These are phyloP conservation scores for Hylodesmum podocarpum DNA, from an alignment of 306 rosid genomes.

Conservation along the genomic window DNA sequence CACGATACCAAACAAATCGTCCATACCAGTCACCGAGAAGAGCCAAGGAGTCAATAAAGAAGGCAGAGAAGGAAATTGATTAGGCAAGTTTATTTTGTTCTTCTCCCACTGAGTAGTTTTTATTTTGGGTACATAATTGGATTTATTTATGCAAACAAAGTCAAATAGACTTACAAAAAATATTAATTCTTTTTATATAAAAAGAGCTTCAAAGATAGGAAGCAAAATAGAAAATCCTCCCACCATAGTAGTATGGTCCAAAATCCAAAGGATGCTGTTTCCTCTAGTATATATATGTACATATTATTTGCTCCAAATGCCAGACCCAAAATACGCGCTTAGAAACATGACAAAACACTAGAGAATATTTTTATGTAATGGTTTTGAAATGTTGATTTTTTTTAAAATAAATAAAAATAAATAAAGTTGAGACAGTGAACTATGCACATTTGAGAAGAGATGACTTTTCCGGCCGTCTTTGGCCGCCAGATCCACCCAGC, in stretches of 20 bases:
- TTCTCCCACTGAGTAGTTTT: neutral
- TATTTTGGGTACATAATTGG: neutral
- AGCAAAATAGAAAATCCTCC: neutral
- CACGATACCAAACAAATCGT: conserved; percentile 18
- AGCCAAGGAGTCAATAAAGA: neutral
- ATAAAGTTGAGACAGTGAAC: neutral
- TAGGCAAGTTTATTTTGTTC: neutral
- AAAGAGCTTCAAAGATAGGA: neutral
- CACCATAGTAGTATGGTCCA: neutral
- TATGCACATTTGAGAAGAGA: neutral
- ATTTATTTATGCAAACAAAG: neutral
- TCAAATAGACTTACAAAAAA: neutral
- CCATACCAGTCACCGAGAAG: neutral
- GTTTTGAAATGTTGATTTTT: neutral
- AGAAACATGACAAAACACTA: neutral
- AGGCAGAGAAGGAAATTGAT: neutral
- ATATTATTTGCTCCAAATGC: conserved; percentile 4
- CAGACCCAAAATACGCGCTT: conserved; percentile 11
- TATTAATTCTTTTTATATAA: neutral
- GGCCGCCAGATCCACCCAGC: neutral
- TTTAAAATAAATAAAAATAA: too few relatives aligned
- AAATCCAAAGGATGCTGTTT: neutral
- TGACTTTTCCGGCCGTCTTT: conserved; percentile 7
- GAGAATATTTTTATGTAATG: neutral
- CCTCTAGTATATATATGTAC: neutral